Conservation (phyloP, 495 filamentous ascomycete genomes). For the Podospora tetraspora region DNA sequence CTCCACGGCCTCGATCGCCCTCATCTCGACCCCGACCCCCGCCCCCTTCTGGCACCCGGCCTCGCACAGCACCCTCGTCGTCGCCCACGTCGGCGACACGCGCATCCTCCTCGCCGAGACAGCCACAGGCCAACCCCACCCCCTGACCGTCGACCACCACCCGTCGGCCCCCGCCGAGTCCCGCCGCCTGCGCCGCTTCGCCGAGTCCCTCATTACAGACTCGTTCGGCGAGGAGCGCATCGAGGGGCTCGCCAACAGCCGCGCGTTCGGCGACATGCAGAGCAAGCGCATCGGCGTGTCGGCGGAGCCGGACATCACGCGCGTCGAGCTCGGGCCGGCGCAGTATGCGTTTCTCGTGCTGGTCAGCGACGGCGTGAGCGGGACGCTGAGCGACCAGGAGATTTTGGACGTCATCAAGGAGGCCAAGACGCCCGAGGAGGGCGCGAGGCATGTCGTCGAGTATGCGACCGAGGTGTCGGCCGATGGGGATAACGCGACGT, state of each 20-base stretch:
- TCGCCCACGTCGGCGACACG: conserved; percentile 90
- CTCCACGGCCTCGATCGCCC: conserved; percentile 78
- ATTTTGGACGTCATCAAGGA: conserved; percentile 95
- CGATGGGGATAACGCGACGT: conserved; percentile 94
- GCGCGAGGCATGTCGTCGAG: conserved; percentile 66
- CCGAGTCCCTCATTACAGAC: conserved; percentile 76
- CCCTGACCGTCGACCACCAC: conserved; percentile 83
- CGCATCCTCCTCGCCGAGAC: conserved; percentile 83
- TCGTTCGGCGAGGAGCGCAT: conserved; percentile 97
- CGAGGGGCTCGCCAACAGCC: conserved; percentile 86
- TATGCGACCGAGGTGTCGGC: conserved; percentile 80
- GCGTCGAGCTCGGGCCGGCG: conserved; percentile 67
- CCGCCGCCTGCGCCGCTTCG: conserved; percentile 76
- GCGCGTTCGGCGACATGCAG: conserved; percentile 85
- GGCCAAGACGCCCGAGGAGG: conserved; percentile 82
- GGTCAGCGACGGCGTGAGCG: conserved; percentile 81
- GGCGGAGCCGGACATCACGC: conserved; percentile 81
- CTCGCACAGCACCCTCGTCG: conserved; percentile 73
- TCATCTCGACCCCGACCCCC: conserved; percentile 86
- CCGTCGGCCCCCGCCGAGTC: conserved; percentile 81
- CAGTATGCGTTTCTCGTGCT: conserved; percentile 87
- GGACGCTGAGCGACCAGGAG: conserved; percentile 80
- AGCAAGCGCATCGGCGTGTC: conserved; percentile 89
- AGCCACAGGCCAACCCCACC: conserved; percentile 65
- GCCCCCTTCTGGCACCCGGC: conserved; percentile 93